phyloP scores from a whole-genome alignment of 331 rosid species.

The Cydonia oblonga region DNA sequence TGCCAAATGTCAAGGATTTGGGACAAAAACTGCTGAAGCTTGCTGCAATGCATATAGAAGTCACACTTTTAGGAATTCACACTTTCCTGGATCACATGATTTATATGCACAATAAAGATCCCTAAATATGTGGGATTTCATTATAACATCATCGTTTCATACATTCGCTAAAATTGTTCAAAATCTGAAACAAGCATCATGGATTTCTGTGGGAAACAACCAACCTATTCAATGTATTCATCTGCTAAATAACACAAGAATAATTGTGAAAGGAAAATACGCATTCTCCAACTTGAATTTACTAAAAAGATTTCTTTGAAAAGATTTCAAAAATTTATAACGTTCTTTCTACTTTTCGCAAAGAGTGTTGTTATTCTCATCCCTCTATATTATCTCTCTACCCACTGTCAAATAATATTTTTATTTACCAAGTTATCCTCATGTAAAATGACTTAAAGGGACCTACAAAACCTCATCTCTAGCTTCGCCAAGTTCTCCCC shows the following conservation, averaged over 20 bases:
- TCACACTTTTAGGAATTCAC: neutral
- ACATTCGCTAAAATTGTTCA: neutral
- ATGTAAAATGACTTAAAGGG: too few species aligned
- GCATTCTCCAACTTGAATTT: neutral
- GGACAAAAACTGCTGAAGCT: too few species aligned
- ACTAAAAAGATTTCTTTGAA: neutral
- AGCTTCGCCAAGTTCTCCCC: too few species aligned
- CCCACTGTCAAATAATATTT: too few species aligned
- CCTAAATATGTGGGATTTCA: neutral
- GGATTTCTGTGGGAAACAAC: neutral
- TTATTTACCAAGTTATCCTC: too few species aligned
- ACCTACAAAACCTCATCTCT: too few species aligned
- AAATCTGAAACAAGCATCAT: neutral
- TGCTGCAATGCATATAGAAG: too few species aligned
- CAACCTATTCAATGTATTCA: neutral
- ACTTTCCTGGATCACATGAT: neutral
- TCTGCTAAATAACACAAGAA: neutral
- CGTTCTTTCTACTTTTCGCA: too few species aligned
- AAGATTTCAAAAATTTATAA: neutral
- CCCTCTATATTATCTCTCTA: too few species aligned
- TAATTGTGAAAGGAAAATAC: neutral
- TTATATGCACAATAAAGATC: neutral
- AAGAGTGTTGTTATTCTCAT: accelerated
- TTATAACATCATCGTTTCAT: neutral
- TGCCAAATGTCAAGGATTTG: too few species aligned